Conservation (phyloP, 1,139 yeast species). For the Yamadazyma buinensis region DNA sequence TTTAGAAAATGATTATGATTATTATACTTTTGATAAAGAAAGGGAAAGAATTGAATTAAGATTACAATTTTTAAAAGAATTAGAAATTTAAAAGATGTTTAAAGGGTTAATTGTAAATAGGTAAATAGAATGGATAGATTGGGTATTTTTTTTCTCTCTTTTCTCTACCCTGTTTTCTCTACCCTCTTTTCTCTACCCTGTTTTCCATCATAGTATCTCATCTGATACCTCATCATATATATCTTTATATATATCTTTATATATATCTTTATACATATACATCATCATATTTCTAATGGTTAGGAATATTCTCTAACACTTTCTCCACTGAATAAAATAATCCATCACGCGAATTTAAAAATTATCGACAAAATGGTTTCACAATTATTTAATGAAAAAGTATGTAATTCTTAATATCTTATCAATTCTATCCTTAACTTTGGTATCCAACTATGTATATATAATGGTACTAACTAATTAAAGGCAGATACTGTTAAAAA, state of each 20-base stretch:
- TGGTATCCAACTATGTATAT: background rate
- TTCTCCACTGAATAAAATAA: background rate
- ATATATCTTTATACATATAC: no score
- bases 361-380: conserved; percentile 39
- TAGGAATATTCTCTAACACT: no score
- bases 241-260: no score
- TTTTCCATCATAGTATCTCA: no score
- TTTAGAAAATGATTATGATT: conserved; percentile 6
- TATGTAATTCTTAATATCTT: conserved; percentile 27
- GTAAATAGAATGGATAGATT: no score
- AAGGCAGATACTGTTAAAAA: conserved; percentile 79
- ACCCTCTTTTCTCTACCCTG: no score
- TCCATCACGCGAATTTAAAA: background rate
- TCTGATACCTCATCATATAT: no score
- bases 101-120: no score
- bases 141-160: no score
- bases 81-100: conserved; percentile 10
- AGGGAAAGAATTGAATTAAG: conserved; percentile 38
- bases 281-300: no score
- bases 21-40: conserved; percentile 21
- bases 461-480: conserved; percentile 16
- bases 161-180: no score
- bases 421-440: background rate
- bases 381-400: conserved; percentile 51
- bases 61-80: conserved; percentile 35